Evolutionary conservation across 2,329 filamentous ascomycete genomes (phyloP).

Genomic region (Botrytis porri): DNA sequence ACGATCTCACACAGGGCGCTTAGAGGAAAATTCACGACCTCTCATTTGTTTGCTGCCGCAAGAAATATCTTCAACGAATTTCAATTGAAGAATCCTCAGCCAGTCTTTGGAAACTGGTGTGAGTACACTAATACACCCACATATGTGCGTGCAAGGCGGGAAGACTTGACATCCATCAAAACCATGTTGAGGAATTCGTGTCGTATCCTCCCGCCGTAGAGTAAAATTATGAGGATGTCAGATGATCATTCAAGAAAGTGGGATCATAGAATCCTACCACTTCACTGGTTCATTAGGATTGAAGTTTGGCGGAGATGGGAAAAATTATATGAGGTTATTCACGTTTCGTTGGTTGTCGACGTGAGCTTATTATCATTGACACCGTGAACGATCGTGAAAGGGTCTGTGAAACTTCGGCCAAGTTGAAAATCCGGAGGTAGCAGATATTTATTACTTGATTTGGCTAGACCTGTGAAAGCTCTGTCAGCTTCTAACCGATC

Average conservation of each 20-base stretch:
- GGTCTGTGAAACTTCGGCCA: neutral
- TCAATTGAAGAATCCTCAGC: neutral
- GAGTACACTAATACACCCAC: neutral
- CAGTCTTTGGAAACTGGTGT: neutral
- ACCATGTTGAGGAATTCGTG: neutral
- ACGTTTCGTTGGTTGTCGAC: neutral
- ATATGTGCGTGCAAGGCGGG: neutral
- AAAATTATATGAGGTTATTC: slow-evolving; percentile 6
- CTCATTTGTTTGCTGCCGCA: neutral
- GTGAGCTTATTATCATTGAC: neutral
- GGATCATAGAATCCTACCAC: neutral
- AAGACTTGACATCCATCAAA: neutral
- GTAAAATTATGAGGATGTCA: neutral
- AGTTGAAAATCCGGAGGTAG: neutral
- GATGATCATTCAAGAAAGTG: neutral
- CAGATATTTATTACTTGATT: neutral
- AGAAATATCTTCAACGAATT: neutral
- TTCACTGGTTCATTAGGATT: neutral
- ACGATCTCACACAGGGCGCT: neutral
- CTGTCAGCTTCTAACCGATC: neutral
- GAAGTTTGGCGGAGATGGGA: neutral
- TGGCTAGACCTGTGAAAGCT: neutral
- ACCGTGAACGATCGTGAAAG: neutral
- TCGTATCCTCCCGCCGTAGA: neutral
- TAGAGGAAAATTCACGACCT: neutral